Evolutionary conservation across 306 rosid genomes (phyloP), one percentile per base, ranked within the genome.

Genomic region (Begonia fuchsioides): DNA sequence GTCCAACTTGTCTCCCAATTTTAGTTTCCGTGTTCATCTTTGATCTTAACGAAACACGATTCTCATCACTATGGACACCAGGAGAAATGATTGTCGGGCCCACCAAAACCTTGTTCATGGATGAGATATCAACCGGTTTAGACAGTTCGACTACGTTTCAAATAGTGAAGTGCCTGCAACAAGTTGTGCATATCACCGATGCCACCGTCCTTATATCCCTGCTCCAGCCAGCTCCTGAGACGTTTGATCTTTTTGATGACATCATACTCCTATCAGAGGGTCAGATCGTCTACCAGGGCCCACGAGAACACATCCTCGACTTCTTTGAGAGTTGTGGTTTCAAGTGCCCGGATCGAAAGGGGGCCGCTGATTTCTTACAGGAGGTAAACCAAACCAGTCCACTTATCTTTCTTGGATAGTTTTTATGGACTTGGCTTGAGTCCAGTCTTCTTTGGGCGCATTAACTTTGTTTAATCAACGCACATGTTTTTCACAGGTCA

Each of bases 51-150:
- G 1, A 11, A 49, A 17, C 19, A 11, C 11, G 32, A n/a, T 11
- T 7, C 9, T n/a, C n/a, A n/a, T 39, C n/a, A 5, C 17, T 12
- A n/a, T 38, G 20, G 3, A 0, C 9, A 17, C 44, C n/a, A 85
- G 93, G 94, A 11, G 96, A 87, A 51, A 82, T 87, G 94, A 80
- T 82, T 20, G 96, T 82, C 12, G 96, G 96, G 46, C 96, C 96
- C 0, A 78, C 84, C 2, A 82, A 71, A 53, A 60, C 96, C 16
- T 39, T 87, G 2, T 82, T 82, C 53, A 87, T 87, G 94, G 96
- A 87, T 57, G 96, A 82, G 39, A 87, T 87, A 74, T 87, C 96
- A 47, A 87, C 94, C 0, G 96, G 96, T n/a, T 76, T 87, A 2
- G 96, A 86, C 56, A 86, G 96, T 51, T 86, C 96, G 10, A 87